Base-by-base conservation (phyloP, 805 yeast species). In the Wickerhamomyces strasburgensis region DNA sequence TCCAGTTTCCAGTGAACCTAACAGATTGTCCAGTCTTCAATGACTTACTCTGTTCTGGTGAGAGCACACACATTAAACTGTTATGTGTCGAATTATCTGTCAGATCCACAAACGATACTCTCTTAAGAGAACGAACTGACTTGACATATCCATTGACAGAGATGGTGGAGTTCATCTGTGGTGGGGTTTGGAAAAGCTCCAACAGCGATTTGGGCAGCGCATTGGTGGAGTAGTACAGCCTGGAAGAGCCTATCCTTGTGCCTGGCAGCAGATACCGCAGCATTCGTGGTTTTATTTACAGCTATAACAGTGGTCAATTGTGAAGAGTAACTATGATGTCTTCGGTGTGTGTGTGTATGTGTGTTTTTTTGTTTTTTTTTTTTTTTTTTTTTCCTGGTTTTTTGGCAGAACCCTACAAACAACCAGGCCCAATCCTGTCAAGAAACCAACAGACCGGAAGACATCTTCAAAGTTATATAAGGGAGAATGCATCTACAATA, bases 61-160 rank as follows among this genome's bases (percentile, higher is more conserved):
- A 58, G 4, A 80, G 59, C 0, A 80, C 77, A 39, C 86, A 72
- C 51, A 72, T 75, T 39, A 89, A 54, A 13, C 72, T 67, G 19
- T 62, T 44, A 23, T 70, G 62, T 2, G 74, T 63, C 0, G 93
- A 70, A 1, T 98, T 98, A 56, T 93, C 98, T 2, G 72, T 61
- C 9, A 93, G 46, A 51, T 87, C 95, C 4, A 88, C 63, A 58
- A 93, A 93, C 1, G 87, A 83, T 4, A 84, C 69, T 37, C 80
- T 82, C 54, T 88, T 88, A 54, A 87, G 72, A 7, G 70, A 58
- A 34, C 96, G 71, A 2, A 86, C 73, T 0, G 88, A 72, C 37
- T 75, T 75, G 16, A 93, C 72, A 80, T 86, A 80, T 1, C 98
- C 98, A 19, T 69, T 64, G 5, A 84, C 67, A 2, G 66, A 59